Conservation (phyloP, 1,284 basidiomycete species). For the Microbotryum saponariae region DNA sequence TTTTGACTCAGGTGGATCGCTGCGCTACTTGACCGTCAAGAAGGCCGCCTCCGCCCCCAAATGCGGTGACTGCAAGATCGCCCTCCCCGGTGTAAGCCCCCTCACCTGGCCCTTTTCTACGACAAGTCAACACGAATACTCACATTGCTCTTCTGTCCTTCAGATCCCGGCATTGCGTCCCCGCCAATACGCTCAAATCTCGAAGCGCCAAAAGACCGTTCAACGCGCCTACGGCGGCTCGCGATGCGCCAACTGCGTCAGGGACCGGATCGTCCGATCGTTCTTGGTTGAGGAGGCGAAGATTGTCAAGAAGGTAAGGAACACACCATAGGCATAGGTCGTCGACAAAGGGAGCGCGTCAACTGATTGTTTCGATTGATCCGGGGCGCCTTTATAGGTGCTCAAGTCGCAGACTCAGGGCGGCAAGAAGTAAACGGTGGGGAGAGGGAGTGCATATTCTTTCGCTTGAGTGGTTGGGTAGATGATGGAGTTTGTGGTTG, state of each 20-base stretch:
- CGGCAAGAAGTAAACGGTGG: constrained; percentile 25
- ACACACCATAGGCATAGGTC: no score
- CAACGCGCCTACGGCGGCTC: constrained; percentile 91
- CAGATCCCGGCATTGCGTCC: constrained; percentile 88
- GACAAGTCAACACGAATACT: not conserved
- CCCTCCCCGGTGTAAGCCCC: constrained; percentile 76
- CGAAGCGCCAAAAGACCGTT: constrained; percentile 92
- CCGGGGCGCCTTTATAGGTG: constrained; percentile 9
- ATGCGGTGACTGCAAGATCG: constrained; percentile 89
- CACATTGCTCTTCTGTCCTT: not conserved
- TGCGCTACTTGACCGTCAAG: constrained; percentile 84
- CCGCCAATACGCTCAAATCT: constrained; percentile 78
- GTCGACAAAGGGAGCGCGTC: no score
- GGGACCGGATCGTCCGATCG: constrained; percentile 91
- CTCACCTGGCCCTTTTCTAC: not conserved
- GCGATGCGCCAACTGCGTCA: constrained; percentile 84
- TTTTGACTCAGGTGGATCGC: constrained; percentile 58
- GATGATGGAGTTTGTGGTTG: not conserved
- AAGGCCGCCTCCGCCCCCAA: constrained; percentile 82
- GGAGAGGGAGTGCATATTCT: no score
- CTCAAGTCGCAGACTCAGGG: constrained; percentile 29
- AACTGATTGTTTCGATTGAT: no score
- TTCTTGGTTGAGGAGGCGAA: constrained; percentile 99
- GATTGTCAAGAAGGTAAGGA: constrained; percentile 90
- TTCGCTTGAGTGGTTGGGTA: not conserved